A percentile compares a stretch with the other conserved stretches of the same genome.
Evolutionary conservation across 345 rosid species (phyloP).

Genomic region (Populus pruinosa): DNA sequence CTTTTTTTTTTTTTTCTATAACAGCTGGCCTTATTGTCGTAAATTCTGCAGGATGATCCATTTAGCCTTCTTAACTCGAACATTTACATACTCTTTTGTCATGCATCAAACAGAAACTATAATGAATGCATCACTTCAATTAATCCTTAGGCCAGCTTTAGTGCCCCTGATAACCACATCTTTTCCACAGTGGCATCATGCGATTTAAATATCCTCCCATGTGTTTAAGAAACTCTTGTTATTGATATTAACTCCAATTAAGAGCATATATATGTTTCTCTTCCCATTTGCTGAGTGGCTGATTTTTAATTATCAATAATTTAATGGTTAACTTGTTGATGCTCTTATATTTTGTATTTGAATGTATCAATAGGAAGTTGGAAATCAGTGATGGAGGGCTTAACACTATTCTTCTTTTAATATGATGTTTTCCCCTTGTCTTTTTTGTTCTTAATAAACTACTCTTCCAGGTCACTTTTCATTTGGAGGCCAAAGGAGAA

Average conservation of each 20-base stretch:
- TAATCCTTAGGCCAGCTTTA: not conserved
- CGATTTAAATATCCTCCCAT: not conserved
- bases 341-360: not conserved
- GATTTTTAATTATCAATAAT: too few relatives aligned
- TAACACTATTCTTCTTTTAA: too few relatives aligned
- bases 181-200: not conserved
- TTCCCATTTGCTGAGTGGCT: not conserved
- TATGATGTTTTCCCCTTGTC: not conserved
- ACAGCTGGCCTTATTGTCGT: not conserved
- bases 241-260: too few relatives aligned
- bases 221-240: not conserved
- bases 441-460: not conserved
- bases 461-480: constrained; percentile 68
- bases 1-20: not conserved
- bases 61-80: not conserved
- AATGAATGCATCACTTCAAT: not conserved
- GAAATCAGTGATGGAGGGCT: too few relatives aligned
- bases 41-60: not conserved
- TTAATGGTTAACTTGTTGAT: not conserved
- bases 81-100: not conserved
- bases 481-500: constrained; percentile 83
- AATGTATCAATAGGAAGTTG: not conserved
- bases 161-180: not conserved
- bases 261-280: not conserved
- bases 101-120: not conserved